phyloP scores from a whole-genome alignment of 306 rosid species.

The Cicer chorassanicum region DNA sequence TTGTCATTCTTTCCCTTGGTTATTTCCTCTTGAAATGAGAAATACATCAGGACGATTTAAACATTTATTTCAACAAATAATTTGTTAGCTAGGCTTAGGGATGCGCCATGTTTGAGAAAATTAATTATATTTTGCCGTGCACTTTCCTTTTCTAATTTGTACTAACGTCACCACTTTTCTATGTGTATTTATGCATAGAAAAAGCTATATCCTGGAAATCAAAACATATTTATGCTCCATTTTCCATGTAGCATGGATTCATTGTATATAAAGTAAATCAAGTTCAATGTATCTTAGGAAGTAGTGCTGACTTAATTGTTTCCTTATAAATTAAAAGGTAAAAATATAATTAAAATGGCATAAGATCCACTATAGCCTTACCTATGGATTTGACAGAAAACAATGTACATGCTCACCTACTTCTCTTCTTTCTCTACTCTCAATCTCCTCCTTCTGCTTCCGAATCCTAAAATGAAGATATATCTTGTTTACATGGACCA shows the following conservation, averaged over 20 bases:
- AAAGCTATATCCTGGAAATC: background rate
- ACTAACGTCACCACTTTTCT: too few species aligned
- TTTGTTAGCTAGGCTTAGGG: slow-evolving; percentile 1
- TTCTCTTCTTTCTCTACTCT: background rate
- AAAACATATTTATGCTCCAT: background rate
- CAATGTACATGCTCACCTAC: background rate
- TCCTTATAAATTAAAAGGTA: background rate
- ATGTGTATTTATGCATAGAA: background rate
- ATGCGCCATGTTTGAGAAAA: slow-evolving; percentile 18
- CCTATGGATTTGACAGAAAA: too few species aligned
- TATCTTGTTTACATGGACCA: slow-evolving; percentile 2
- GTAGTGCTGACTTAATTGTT: background rate
- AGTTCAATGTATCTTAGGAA: slow-evolving; percentile 1
- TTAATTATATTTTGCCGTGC: slow-evolving; percentile 1
- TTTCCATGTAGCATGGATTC: background rate
- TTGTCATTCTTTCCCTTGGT: slow-evolving; percentile 26
- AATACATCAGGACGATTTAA: slow-evolving; percentile 1
- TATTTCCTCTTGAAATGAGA: slow-evolving; percentile 12
- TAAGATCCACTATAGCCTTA: background rate
- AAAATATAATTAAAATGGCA: background rate
- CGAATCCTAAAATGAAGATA: slow-evolving; percentile 3
- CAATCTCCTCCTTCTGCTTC: background rate
- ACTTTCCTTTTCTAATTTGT: slow-evolving; percentile 8
- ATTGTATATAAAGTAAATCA: background rate
- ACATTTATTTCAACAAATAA: background rate